These are phyloP conservation scores for Trichoderma lentiforme DNA, from an alignment of 2,329 filamentous ascomycete species.

Conservation along the genomic window DNA sequence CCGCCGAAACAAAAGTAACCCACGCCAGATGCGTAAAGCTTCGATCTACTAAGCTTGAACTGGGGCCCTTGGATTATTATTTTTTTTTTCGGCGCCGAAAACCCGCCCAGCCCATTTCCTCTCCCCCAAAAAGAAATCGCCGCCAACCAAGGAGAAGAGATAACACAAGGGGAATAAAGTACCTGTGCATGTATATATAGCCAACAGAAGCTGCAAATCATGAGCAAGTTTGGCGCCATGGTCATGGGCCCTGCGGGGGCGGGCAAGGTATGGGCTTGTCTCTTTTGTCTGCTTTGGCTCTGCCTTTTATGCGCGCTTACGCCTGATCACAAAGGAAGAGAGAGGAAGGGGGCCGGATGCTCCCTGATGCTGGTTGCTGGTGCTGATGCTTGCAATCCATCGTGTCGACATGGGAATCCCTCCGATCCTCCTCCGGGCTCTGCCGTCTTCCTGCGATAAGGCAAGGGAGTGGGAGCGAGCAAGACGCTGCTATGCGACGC, in stretches of 20 bases:
- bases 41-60: neutral
- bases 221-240: conserved; percentile 93
- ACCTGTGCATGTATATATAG: neutral
- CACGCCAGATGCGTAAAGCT: neutral
- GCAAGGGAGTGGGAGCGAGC: neutral
- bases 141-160: neutral
- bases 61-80: neutral
- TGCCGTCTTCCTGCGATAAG: neutral
- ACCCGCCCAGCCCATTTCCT: neutral
- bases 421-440: neutral
- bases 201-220: conserved; percentile 36
- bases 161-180: neutral
- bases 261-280: conserved; percentile 66
- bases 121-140: neutral
- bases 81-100: neutral
- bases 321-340: neutral
- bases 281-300: neutral
- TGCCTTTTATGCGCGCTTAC: conserved; percentile 7
- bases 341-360: neutral
- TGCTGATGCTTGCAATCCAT: neutral
- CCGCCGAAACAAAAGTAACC: neutral
- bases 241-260: conserved; percentile 96
- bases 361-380: neutral
- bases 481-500: neutral
- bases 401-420: neutral